phyloP scores from a whole-genome alignment of 2,329 filamentous ascomycete species.

The Teratosphaeria nubilosa region DNA sequence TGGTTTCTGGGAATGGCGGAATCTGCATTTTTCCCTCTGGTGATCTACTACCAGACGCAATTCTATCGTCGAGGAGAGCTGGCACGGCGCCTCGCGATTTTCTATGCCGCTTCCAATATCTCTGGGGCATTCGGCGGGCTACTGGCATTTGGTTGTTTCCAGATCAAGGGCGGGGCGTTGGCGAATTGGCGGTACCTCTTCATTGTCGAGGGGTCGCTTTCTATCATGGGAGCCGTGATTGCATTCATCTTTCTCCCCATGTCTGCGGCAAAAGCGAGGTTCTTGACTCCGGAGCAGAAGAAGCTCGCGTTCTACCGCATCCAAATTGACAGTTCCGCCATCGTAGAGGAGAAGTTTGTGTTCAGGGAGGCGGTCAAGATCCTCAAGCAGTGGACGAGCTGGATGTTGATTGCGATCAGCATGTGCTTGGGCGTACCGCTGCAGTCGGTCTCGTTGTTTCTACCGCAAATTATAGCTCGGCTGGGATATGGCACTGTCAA shows the following conservation, averaged over 20 bases:
- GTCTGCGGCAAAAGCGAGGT: slow-evolving; percentile 53
- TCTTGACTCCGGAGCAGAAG: slow-evolving; percentile 57
- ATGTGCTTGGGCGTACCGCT: slow-evolving; percentile 51
- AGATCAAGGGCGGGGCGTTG: slow-evolving; percentile 39
- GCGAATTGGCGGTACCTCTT: slow-evolving; percentile 56
- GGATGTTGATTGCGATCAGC: slow-evolving; percentile 46
- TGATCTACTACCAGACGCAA: slow-evolving; percentile 50
- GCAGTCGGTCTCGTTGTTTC: slow-evolving; percentile 47
- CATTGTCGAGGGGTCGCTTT: slow-evolving; percentile 49
- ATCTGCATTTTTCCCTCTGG: slow-evolving; percentile 58
- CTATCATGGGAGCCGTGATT: slow-evolving; percentile 49
- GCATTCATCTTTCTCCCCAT: slow-evolving; percentile 60
- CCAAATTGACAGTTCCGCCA: slow-evolving; percentile 61
- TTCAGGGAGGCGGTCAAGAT: slow-evolving; percentile 43
- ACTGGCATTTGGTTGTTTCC: slow-evolving; percentile 52
- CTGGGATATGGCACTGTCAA: slow-evolving; percentile 47
- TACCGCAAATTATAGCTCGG: slow-evolving; percentile 47
- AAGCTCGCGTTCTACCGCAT: slow-evolving; percentile 62
- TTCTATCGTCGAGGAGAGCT: slow-evolving; percentile 66
- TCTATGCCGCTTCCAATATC: slow-evolving; percentile 67
- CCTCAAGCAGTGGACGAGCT: slow-evolving; percentile 45
- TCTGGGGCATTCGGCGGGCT: slow-evolving; percentile 57
- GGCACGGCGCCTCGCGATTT: slow-evolving; percentile 58
- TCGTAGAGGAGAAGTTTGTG: slow-evolving; percentile 47
- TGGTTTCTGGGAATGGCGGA: slow-evolving; percentile 60